Conservation (phyloP, 352 stramenopile genomes). For the Phytopythium vexans region DNA sequence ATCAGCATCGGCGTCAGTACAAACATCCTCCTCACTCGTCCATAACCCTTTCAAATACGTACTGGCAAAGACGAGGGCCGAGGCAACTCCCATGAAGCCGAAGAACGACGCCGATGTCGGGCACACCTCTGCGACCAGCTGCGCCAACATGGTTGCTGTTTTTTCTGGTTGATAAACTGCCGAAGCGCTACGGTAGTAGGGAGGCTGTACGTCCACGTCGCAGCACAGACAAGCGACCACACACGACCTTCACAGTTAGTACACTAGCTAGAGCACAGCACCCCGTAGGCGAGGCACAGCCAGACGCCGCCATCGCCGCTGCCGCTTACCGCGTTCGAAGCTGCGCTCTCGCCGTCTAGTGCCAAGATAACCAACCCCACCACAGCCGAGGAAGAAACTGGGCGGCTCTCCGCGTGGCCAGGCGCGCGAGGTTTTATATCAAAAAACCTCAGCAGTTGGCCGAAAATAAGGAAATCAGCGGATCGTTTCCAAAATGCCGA, state of each 20-base stretch:
- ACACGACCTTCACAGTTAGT: too few species aligned
- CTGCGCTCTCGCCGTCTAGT: too few species aligned
- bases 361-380: too few species aligned
- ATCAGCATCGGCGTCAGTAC: constrained; percentile 4
- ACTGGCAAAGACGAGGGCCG: constrained; percentile 93
- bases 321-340: too few species aligned
- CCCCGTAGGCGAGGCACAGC: too few species aligned
- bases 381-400: not conserved
- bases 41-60: constrained; percentile 25
- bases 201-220: too few species aligned
- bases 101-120: constrained; percentile 99
- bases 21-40: constrained; percentile 7
- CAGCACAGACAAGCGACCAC: too few species aligned
- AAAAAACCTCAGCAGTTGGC: not conserved
- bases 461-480: not conserved
- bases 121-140: constrained; percentile 92
- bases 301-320: too few species aligned
- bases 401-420: not conserved
- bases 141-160: constrained; percentile 27
- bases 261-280: too few species aligned
- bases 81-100: constrained; percentile 98
- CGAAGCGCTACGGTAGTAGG: too few species aligned
- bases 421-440: constrained; percentile 1
- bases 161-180: not conserved
- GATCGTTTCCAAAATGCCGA: too few species aligned